Base-by-base conservation (phyloP, 1,284 basidiomycete species). In the Irpex sp. region DNA sequence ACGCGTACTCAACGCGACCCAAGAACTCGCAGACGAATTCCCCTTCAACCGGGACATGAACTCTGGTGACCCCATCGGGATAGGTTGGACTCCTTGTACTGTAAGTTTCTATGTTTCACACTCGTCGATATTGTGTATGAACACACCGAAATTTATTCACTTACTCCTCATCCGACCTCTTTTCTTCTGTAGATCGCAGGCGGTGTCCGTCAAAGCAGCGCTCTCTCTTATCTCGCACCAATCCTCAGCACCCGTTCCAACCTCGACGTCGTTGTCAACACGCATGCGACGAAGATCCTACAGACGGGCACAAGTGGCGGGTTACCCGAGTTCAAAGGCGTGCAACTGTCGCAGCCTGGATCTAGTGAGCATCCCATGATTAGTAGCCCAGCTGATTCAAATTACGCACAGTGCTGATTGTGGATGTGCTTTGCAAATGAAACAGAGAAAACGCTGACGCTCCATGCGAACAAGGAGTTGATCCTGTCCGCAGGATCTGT, bases 181-280 rank as follows among this genome's bases (percentile, higher is more conserved):
- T 21, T 21, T 21, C 21, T 21, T 21, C 21, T 74, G 9, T 21
- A 55, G 78, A 75, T 33, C 79, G 76, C 74, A 61, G 70, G 8
- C 74, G 77, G 64, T 63, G 69, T 2, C 69, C 77, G 13, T 66
- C 75, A 51, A 69, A 71, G 15, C 64, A 68, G 69, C 3, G 68
- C 69, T 7, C 66, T 67, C 13, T 68, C 67, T n/a, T 73, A 72
- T 57, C 65, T 82, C 11, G 67, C 66, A 0, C 69, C 72, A 15
- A 64, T 67, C 5, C 65, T 74, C 7, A 65, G 63, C 37, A 50
- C 17, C 8, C 67, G 78, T 11, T 66, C 72, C 4, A 82, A 81
- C 65, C 63, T 82, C 2, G 75, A 78, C 55, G 71, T 82, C 17
- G 65, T 81, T 1, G 62, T 80, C 17, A 73, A 78, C 53, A 72